A percentile compares a stretch with the other conserved stretches of the same genome.
Evolutionary conservation across 768 basidiomycete genomes (phyloP).

Genomic region (Agrocybe praecox): DNA sequence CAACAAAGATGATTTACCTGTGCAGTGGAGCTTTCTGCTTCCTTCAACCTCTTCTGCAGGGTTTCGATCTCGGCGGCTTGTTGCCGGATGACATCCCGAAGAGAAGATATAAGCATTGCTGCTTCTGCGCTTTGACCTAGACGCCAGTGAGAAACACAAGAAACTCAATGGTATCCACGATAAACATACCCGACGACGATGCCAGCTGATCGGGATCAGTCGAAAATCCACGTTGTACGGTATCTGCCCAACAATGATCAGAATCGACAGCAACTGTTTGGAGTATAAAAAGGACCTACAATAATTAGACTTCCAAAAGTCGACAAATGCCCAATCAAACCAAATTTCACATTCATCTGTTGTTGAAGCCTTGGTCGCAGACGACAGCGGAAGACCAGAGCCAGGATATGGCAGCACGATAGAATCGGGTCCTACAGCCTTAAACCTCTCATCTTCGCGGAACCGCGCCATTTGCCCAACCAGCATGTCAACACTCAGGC

Average conservation of each 20-base stretch:
- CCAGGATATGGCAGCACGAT: slow-evolving; percentile 64
- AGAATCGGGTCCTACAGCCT: slow-evolving; percentile 82
- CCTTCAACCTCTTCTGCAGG: slow-evolving; percentile 63
- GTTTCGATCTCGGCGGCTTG: slow-evolving; percentile 82
- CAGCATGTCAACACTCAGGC: slow-evolving; percentile 88
- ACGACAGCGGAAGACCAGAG: slow-evolving; percentile 21
- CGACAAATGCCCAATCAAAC: slow-evolving; percentile 98
- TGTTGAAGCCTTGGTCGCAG: slow-evolving; percentile 38
- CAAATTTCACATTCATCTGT: slow-evolving; percentile 84
- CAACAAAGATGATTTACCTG: slow-evolving; percentile 15
- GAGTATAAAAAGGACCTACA: slow-evolving; percentile 44
- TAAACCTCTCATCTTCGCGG: slow-evolving; percentile 93
- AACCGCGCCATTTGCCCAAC: slow-evolving; percentile 84
- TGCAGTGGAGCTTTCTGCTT: slow-evolving; percentile 12
- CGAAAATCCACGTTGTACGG: slow-evolving; percentile 73
- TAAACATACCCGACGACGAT: slow-evolving; percentile 55
- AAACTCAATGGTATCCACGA: slow-evolving; percentile 1
- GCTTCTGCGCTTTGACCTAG: slow-evolving; percentile 75
- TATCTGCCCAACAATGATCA: slow-evolving; percentile 44
- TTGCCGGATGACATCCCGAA: slow-evolving; percentile 80
- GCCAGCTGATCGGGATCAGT: slow-evolving; percentile 69
- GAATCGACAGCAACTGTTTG: neutral
- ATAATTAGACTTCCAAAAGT: slow-evolving; percentile 99
- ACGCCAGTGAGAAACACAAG: slow-evolving; percentile 2
- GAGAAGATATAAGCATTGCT: slow-evolving; percentile 77